These are phyloP conservation scores for Cyclocybe aegerita DNA, from an alignment of 768 basidiomycete genomes.

Conservation along the genomic window DNA sequence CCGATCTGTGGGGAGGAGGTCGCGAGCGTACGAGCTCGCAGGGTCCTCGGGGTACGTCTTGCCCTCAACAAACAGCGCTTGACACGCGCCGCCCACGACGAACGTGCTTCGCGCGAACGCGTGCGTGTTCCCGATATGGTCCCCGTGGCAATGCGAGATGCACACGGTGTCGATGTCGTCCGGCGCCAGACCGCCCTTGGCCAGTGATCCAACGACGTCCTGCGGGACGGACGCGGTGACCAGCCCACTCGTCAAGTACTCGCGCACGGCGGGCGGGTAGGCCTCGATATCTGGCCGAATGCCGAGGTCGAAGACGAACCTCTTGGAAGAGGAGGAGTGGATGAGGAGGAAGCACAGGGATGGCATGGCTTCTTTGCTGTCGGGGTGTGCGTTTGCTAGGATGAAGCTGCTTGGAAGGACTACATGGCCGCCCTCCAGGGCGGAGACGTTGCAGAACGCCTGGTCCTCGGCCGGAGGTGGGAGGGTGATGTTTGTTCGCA, in stretches of 20 bases:
- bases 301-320: conserved; percentile 16
- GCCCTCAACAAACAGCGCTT: conserved; percentile 32
- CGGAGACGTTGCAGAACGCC: no score
- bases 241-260: not conserved
- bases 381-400: no score
- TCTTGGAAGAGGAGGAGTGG: conserved; percentile 9
- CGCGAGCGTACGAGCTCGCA: conserved; percentile 23
- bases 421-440: no score
- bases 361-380: not conserved
- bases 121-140: conserved; percentile 46
- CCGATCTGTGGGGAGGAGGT: conserved; percentile 36
- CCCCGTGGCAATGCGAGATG: conserved; percentile 54
- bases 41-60: conserved; percentile 45
- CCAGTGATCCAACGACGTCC: conserved; percentile 44
- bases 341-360: conserved; percentile 12
- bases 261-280: conserved; percentile 7
- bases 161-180: conserved; percentile 42
- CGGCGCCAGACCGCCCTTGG: conserved; percentile 45
- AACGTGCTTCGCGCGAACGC: conserved; percentile 49
- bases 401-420: no score
- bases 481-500: no score
- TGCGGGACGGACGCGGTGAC: conserved; percentile 23
- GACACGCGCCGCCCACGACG: conserved; percentile 42
- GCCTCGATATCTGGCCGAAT: conserved; percentile 4
- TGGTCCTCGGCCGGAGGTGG: no score